Base-by-base conservation (phyloP, 2,329 filamentous ascomycete genomes). In the Botryosphaeria agaves region DNA sequence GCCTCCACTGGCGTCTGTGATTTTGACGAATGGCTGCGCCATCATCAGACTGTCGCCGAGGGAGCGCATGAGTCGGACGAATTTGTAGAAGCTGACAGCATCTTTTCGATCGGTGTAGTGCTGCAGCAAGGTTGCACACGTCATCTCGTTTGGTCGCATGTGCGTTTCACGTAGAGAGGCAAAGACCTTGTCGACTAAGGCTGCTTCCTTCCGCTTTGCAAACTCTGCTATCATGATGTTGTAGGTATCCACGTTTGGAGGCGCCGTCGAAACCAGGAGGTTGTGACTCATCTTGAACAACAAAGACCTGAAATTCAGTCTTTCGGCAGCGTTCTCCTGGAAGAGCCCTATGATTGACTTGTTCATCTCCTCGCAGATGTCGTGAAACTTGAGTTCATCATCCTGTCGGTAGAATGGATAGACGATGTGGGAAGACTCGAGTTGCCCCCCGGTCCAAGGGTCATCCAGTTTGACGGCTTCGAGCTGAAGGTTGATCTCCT, bases 171-270 rank as follows among this genome's bases (percentile, higher is more conserved):
- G 20, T 16, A 29, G 26, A 9, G 43, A 39, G 9, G 18, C 18
- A 5, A 55, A 41, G 11, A 55, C 38, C 3, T 44, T 41, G 2
- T 41, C 26, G 15, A 56, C 48, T 14, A 55, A 41, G 20, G 36
- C 24, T 28, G 18, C 17, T 7, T 27, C 18, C 15, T 26, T 19
- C 2, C 15, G 9, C 7, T 24, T 30, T 31, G 66, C 61, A 30
- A 87, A 72, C n/a, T 69, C 67, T n/a, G 67, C 48, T 3, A 87
- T 64, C 16, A 89, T 60, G 8, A 65, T 63, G 44, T 84, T 84
- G 55, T 74, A 82, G 3, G 74, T 82, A 38, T 72, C 61, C 20
- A 79, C 64, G 36, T 69, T 69, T 0, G 79, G 76, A 0, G 72
- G 66, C 12, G 68, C 57, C 2, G 62, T 48, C 2, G 69, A 72